A percentile compares a stretch with the other conserved stretches of the same genome.
These are phyloP conservation scores for Ophiocytium majus DNA, from an alignment of 352 stramenopile species.

Conservation along the genomic window DNA sequence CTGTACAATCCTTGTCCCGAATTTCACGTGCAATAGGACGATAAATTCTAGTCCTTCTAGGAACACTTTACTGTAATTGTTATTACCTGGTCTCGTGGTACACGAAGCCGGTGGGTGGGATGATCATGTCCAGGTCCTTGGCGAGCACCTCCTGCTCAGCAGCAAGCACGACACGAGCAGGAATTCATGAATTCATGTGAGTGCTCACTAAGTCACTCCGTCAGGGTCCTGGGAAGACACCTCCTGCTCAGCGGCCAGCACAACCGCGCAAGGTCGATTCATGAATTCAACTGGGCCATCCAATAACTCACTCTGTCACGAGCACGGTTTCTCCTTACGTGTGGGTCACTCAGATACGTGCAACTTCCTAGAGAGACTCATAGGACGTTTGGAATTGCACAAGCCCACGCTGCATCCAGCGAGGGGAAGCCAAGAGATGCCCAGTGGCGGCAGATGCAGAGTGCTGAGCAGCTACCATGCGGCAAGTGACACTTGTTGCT, in stretches of 20 bases:
- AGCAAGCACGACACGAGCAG: not conserved
- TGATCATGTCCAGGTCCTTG: not conserved
- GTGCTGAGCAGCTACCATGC: not conserved
- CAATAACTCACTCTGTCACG: too few relatives aligned
- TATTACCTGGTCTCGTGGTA: constrained; percentile 49
- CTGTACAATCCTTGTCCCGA: not conserved
- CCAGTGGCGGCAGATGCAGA: too few relatives aligned
- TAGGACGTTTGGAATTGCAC: not conserved
- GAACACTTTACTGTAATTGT: not conserved
- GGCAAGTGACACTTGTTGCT: not conserved
- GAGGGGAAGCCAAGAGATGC: too few relatives aligned
- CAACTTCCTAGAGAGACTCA: not conserved
- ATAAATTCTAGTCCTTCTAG: not conserved
- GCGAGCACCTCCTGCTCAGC: constrained; percentile 22
- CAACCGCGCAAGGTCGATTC: not conserved
- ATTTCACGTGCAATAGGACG: not conserved
- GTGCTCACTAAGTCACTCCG: not conserved
- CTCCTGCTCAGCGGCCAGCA: too few relatives aligned
- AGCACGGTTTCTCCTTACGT: not conserved
- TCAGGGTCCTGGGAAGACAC: not conserved
- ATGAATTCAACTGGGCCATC: not conserved
- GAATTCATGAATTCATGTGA: not conserved
- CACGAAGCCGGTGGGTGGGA: constrained; percentile 48
- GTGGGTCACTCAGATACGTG: not conserved
- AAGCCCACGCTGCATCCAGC: not conserved